Evolutionary conservation across 495 filamentous ascomycete species (phyloP).

Genomic region (Astrothelium macrocarpum): DNA sequence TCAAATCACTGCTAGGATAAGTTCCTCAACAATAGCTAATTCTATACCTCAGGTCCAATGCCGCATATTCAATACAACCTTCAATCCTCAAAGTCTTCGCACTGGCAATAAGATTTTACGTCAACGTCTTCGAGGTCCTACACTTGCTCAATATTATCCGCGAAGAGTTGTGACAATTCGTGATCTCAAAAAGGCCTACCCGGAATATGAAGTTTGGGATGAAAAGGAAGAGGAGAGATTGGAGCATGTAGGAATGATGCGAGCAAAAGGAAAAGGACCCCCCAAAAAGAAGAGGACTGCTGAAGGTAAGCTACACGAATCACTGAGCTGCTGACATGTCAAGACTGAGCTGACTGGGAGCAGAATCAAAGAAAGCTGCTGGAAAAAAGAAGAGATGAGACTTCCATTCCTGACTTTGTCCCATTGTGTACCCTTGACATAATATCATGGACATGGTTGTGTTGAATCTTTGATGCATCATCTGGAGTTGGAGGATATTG

Average conservation of each 20-base stretch:
- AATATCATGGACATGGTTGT: neutral
- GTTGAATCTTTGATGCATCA: too few species aligned
- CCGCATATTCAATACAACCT: constrained; percentile 81
- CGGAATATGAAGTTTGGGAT: constrained; percentile 54
- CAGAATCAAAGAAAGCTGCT: neutral
- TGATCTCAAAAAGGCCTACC: constrained; percentile 55
- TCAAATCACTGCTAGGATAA: neutral
- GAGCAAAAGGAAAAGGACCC: constrained; percentile 72
- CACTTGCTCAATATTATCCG: constrained; percentile 79
- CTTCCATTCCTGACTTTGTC: neutral
- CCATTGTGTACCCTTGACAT: neutral
- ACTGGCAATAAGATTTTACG: constrained; percentile 82
- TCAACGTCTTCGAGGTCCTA: constrained; percentile 68
- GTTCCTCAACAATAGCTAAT: neutral
- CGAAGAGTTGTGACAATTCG: constrained; percentile 56
- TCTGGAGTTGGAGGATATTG: too few species aligned
- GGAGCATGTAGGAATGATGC: constrained; percentile 66
- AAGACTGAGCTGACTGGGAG: neutral
- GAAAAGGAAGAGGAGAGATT: constrained; percentile 69
- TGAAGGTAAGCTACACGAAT: constrained; percentile 11
- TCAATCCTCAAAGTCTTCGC: constrained; percentile 71
- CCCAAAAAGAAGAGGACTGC: constrained; percentile 80
- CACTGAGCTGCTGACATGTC: neutral
- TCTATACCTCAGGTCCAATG: constrained; percentile 62
- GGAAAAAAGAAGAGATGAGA: constrained; percentile 1